Evolutionary conservation across 768 basidiomycete genomes (phyloP).

Genomic region (Postia placenta): DNA sequence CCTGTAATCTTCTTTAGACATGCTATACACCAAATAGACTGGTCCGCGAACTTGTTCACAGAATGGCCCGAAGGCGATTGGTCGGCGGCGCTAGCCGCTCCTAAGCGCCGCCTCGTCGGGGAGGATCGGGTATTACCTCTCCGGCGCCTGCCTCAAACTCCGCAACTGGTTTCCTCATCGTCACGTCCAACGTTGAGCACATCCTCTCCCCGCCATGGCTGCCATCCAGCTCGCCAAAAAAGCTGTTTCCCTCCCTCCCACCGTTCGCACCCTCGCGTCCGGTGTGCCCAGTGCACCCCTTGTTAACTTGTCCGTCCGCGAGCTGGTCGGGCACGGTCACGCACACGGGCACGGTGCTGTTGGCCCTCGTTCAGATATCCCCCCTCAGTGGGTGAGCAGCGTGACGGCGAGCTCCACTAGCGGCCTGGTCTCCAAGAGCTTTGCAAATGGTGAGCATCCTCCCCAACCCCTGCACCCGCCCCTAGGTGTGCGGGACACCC

Average conservation of each 20-base stretch:
- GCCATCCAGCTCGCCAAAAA: conserved; percentile 72
- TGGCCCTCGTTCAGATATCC: conserved; percentile 54
- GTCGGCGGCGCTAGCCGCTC: background rate
- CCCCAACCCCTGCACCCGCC: no score
- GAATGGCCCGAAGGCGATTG: no score
- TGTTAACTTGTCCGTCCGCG: conserved; percentile 67
- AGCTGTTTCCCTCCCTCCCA: conserved; percentile 76
- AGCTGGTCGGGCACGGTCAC: conserved; percentile 46
- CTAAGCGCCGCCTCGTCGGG: conserved; percentile 6
- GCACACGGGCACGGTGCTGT: conserved; percentile 49
- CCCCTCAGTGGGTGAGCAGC: conserved; percentile 60
- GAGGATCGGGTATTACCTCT: conserved; percentile 9
- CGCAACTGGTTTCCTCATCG: conserved; percentile 15
- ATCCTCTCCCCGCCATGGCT: conserved; percentile 43
- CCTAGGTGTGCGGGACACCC: no score
- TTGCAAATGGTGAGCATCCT: conserved; percentile 44
- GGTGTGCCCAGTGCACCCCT: conserved; percentile 76
- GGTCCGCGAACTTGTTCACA: no score
- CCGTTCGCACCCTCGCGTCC: conserved; percentile 69
- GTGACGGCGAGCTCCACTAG: conserved; percentile 39
- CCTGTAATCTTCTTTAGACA: no score
- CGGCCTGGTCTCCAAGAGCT: conserved; percentile 62
- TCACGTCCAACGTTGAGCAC: conserved; percentile 19
- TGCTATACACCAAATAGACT: no score
- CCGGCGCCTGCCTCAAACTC: conserved; percentile 12